phyloP scores from a whole-genome alignment of 164 flowering plant species.

The Tetracentron sinense region DNA sequence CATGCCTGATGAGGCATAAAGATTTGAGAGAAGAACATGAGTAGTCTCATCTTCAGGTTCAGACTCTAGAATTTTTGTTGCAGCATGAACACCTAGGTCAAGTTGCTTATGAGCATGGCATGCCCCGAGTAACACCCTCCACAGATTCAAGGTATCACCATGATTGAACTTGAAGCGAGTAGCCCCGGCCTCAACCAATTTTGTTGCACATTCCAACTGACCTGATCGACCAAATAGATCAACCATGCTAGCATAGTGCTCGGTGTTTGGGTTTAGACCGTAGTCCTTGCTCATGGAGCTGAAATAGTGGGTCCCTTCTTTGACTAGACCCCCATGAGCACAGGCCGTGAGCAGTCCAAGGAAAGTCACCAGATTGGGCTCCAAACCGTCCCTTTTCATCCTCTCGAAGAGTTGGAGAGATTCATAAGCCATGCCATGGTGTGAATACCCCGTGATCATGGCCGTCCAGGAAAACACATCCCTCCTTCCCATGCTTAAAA shows the following conservation, averaged over 20 bases:
- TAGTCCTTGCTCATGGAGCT: slow-evolving; percentile 26
- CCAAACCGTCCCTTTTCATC: slow-evolving; percentile 20
- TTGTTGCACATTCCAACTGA: slow-evolving; percentile 21
- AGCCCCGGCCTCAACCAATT: slow-evolving; percentile 13
- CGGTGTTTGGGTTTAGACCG: slow-evolving; percentile 22
- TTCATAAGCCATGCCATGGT: slow-evolving; percentile 28
- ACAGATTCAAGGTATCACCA: slow-evolving; percentile 16
- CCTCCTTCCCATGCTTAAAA: slow-evolving; percentile 19
- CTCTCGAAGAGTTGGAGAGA: slow-evolving; percentile 24
- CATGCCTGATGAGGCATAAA: slow-evolving; percentile 28
- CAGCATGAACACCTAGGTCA: slow-evolving; percentile 28
- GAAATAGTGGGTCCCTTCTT: slow-evolving; percentile 27
- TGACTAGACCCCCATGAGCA: slow-evolving; percentile 31
- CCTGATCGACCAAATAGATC: slow-evolving; percentile 34
- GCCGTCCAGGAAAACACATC: slow-evolving; percentile 42
- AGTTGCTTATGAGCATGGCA: slow-evolving; percentile 35
- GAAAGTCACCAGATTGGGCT: slow-evolving; percentile 32
- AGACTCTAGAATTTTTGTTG: slow-evolving; percentile 27
- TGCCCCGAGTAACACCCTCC: slow-evolving; percentile 37
- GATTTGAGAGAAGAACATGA: slow-evolving; percentile 30
- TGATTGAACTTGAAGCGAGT: slow-evolving; percentile 11
- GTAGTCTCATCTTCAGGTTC: slow-evolving; percentile 37
- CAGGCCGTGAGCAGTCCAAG: slow-evolving; percentile 34
- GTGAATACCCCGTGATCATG: slow-evolving; percentile 33
- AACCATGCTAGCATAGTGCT: slow-evolving; percentile 40